A percentile compares a stretch with the other conserved stretches of the same genome.
Conservation (phyloP, 257 asterid species). For the Nicotiana obtusifolia region DNA sequence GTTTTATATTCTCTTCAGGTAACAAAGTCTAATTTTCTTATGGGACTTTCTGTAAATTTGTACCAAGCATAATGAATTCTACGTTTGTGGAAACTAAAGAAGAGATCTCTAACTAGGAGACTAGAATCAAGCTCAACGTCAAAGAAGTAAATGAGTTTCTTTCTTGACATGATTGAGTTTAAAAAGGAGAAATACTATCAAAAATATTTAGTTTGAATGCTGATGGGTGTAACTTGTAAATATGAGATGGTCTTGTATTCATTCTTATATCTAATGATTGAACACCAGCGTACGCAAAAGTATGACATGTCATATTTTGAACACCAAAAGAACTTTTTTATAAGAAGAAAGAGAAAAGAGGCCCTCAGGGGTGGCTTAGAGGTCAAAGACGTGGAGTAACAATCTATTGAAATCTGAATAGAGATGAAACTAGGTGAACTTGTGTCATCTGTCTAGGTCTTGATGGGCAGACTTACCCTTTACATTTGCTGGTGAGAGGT, state of each 20-base stretch:
- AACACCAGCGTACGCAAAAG: not conserved
- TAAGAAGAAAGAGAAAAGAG: not conserved
- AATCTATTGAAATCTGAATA: not conserved
- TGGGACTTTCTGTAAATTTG: not conserved
- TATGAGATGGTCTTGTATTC: not conserved
- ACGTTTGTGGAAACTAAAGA: not conserved
- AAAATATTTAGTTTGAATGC: not conserved
- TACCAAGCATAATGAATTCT: not conserved
- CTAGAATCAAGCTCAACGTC: not conserved
- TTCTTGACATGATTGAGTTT: not conserved
- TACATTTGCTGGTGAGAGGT: not conserved
- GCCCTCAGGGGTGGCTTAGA: not conserved
- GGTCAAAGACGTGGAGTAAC: not conserved
- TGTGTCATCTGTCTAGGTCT: not conserved
- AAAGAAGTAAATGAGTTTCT: not conserved
- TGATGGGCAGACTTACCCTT: not conserved
- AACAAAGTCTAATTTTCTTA: not conserved
- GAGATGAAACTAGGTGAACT: not conserved
- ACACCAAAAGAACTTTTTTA: not conserved
- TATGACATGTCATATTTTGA: not conserved
- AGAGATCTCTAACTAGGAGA: not conserved
- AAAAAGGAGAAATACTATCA: not conserved
- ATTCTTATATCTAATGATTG: not conserved
- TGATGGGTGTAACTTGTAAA: not conserved
- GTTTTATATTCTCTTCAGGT: not conserved